phyloP scores from a whole-genome alignment of 768 basidiomycete genomes.

The Auricularia cornea region DNA sequence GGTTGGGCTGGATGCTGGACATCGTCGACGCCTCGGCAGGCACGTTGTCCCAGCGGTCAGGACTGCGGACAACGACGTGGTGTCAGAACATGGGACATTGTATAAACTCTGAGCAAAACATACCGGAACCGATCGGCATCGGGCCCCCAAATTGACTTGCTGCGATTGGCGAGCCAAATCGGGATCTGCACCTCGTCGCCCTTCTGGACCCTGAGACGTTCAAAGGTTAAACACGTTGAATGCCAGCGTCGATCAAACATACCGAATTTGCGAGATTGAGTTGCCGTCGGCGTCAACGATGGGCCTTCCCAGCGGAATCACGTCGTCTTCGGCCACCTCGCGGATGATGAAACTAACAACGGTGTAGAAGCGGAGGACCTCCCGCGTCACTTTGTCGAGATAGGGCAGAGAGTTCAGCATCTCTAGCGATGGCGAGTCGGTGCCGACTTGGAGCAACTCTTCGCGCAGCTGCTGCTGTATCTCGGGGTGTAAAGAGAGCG shows the following conservation, averaged over 20 bases:
- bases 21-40: background rate
- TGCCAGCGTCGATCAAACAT: background rate
- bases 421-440: background rate
- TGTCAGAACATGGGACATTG: too few relatives aligned
- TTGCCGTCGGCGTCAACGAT: conserved; percentile 36
- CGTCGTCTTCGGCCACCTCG: conserved; percentile 42
- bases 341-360: conserved; percentile 41
- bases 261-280: conserved; percentile 34
- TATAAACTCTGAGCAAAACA: background rate
- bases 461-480: conserved; percentile 53
- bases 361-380: background rate
- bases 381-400: background rate
- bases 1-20: conserved; percentile 2
- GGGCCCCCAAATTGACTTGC: conserved; percentile 23
- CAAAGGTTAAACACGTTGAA: background rate
- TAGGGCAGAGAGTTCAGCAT: background rate
- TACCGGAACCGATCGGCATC: conserved; percentile 26
- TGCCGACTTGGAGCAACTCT: conserved; percentile 34
- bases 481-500: conserved; percentile 49
- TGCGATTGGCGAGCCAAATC: conserved; percentile 20
- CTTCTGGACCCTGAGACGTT: background rate
- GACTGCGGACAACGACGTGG: too few relatives aligned
- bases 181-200: conserved; percentile 20
- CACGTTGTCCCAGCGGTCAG: conserved; percentile 4
- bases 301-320: conserved; percentile 43